Base-by-base conservation (phyloP, 2,329 filamentous ascomycete species). In the Epichloe amarillans region DNA sequence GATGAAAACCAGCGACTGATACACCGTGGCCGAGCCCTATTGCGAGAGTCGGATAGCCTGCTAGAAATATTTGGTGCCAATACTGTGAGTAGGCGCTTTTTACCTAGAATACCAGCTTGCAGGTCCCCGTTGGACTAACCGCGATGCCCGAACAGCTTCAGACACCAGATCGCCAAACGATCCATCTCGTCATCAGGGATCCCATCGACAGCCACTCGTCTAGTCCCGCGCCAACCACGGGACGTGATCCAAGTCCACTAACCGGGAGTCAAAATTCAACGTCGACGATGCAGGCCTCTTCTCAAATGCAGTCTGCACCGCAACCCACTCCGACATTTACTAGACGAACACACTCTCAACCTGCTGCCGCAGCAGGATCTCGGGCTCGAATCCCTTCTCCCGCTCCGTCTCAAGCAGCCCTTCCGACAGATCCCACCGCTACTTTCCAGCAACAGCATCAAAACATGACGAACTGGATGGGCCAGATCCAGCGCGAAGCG, bases 1-100 rank as follows among this genome's bases (percentile, higher is more conserved):
- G 71, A 79, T 53, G 72, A 78, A 36, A 70, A 74, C 36, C 77
- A 83, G 61, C 71, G 80, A 41, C 64, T 84, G 52, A 83, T 84
- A 38, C 74, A 83, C 58, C 70, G 75, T 41, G 80, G 80, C 1
- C 74, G 78, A 37, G 69, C 80, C 45, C 65, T 83, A 46, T 62
- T 69, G 33, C 72, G 72, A 47, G 77, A 82, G 38, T 64, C 66
- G 11, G 76, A 80, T 52, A 80, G 73, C 15, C 67, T 84, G 65
- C 60, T 72, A 23, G 72, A 79, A 38, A 64, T 83, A 3, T 77
- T 83, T 59, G 78, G 79, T 3, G 66, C 72, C 51, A 73, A 79
- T 53, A 64, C 69, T 49, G 77, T 80, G 68, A 56, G 72, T 59
- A 37, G 39, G 21, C 19, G 4, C 36, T 36, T 8, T 50, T 44